A percentile compares a stretch with the other conserved stretches of the same genome.
These are phyloP conservation scores for Rosa rugosa DNA, from an alignment of 306 rosid species.

Conservation along the genomic window DNA sequence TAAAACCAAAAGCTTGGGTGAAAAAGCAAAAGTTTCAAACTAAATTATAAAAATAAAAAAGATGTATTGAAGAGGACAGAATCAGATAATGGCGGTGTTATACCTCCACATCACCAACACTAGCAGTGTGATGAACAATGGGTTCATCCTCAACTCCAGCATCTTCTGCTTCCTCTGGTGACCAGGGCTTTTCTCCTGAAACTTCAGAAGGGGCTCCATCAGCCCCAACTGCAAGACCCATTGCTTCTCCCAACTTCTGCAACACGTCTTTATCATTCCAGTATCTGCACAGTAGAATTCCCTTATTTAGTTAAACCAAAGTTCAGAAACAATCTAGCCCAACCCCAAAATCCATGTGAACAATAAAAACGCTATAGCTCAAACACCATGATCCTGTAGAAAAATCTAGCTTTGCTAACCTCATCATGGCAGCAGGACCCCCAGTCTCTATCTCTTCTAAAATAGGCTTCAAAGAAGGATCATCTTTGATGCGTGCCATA, in stretches of 20 bases:
- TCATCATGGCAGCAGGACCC: conserved; percentile 99
- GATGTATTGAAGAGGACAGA: conserved; percentile 1
- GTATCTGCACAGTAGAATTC: conserved; percentile 51
- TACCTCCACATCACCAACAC: conserved; percentile 97
- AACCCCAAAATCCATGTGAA: conserved; percentile 12
- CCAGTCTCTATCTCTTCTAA: conserved; percentile 95
- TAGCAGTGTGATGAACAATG: conserved; percentile 89
- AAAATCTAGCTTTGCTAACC: conserved; percentile 42
- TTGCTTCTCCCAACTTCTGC: conserved; percentile 28
- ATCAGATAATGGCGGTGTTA: neutral
- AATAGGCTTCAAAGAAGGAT: conserved; percentile 94
- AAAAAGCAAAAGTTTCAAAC: neutral
- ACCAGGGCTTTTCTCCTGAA: conserved; percentile 66
- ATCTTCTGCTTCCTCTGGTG: conserved; percentile 74
- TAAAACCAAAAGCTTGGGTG: neutral
- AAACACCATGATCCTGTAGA: conserved; percentile 2
- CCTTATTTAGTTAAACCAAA: conserved; percentile 18
- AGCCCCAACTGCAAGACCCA: conserved; percentile 23
- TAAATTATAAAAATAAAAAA: neutral
- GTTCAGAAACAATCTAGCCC: neutral
- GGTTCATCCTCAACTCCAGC: conserved; percentile 89
- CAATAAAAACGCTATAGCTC: conserved; percentile 13
- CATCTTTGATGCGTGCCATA: conserved; percentile 92
- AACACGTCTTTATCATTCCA: conserved; percentile 68
- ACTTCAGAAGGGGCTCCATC: conserved; percentile 40